Base-by-base conservation (phyloP, 768 basidiomycete genomes). In the Pleurotus sapidus region DNA sequence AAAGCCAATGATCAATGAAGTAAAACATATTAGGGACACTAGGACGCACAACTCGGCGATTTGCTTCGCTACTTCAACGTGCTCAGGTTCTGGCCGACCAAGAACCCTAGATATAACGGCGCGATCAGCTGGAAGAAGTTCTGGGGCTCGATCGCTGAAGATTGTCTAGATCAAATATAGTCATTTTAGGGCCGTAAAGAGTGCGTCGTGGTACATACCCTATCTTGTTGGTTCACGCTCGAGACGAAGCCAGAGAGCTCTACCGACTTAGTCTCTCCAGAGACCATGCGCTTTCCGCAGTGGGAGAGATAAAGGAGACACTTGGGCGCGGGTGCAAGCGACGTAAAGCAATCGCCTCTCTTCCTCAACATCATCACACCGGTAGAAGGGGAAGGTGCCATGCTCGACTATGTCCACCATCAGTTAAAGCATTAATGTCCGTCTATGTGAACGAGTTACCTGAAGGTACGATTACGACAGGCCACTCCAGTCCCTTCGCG, bases 401-500 rank as follows among this genome's bases (percentile, higher is more conserved):
- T 81, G 67, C 65, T 93, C 92, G 3, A 86, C 90, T 90, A 57
- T 18, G 49, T 34, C 30, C 14, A 55, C 42, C 12, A 55, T n/a
- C 27, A 20, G 38, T 48, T 6, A 46, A 37, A 15, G 43, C 17
- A 42, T 20, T 18, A 20, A 23, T 34, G 20, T 23, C 17, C 11
- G 27, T 18, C n/a, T 18, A 12, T 34, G 12, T 38, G 57, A 8
- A 34, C 23, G 43, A 37, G 63, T 59, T 65, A 87, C 87, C 84
- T 12, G 87, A 83, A 20, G 89, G 88, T 17, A 91, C 74, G 60
- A 95, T 86, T 0, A 95, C 91, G 1, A 94, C 88, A 1, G 93
- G 92, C 92, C 93, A 96, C 69, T 96, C 93, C 6, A 95, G 74
- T 0, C 93, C 93, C 68, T 96, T 96, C 0, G 93, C 92, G 34